These are phyloP conservation scores for Geotrichum siamense DNA, from an alignment of 1,139 yeast species.

Conservation along the genomic window DNA sequence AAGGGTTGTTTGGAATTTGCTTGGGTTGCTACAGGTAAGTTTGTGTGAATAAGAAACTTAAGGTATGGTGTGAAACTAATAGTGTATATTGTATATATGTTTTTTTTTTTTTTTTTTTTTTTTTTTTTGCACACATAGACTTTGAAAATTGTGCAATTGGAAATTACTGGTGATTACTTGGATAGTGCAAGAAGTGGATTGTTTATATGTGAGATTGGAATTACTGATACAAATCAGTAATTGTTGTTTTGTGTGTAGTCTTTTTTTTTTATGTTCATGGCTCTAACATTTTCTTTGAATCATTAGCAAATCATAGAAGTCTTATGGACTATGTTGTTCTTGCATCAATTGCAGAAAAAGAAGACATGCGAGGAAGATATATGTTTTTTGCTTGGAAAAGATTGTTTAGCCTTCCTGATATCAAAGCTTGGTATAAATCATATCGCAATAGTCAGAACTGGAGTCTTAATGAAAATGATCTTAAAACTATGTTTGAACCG, in stretches of 20 bases:
- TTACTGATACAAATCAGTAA: background rate
- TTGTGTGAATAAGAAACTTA: too few species aligned
- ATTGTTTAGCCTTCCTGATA: constrained; percentile 25
- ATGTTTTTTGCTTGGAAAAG: constrained; percentile 29
- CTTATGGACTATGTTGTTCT: constrained; percentile 48
- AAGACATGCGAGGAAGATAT: constrained; percentile 24
- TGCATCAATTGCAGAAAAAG: constrained; percentile 39
- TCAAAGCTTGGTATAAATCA: constrained; percentile 20
- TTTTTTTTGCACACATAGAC: constrained; percentile 10
- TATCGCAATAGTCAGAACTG: constrained; percentile 28
- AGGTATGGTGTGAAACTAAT: background rate
- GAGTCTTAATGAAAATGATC: constrained; percentile 25
- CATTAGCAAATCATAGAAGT: constrained; percentile 47
- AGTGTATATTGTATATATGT: too few species aligned
- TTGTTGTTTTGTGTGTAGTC: too few species aligned
- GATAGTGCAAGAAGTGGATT: constrained; percentile 17
- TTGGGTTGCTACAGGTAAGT: constrained; percentile 3
- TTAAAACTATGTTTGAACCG: constrained; percentile 21
- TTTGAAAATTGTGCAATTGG: constrained; percentile 9
- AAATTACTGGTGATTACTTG: constrained; percentile 15
- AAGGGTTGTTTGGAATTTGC: constrained; percentile 4
- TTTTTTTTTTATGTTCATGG: background rate
- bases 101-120: too few species aligned
- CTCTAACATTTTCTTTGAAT: background rate
- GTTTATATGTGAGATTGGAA: constrained; percentile 16